These are phyloP conservation scores for Allium cepa DNA, from an alignment of 106 monocot species.

Conservation along the genomic window DNA sequence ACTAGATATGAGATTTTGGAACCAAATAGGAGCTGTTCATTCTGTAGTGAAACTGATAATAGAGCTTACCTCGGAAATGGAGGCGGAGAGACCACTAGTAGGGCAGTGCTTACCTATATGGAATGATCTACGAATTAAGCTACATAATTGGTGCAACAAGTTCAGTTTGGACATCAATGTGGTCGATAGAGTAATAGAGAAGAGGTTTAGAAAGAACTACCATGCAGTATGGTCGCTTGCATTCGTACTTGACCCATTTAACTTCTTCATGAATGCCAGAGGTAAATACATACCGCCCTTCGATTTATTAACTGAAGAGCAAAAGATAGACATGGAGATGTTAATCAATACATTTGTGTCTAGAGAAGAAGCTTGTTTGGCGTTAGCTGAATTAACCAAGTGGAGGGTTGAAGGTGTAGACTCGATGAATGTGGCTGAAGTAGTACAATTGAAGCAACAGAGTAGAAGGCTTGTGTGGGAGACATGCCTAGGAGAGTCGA, in stretches of 20 bases:
- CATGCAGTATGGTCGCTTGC: conserved; percentile 64
- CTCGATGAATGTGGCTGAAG: conserved; percentile 35
- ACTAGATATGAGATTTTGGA: conserved; percentile 37
- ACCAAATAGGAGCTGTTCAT: conserved; percentile 35
- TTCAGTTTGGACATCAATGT: conserved; percentile 17
- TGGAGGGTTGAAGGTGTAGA: conserved; percentile 58
- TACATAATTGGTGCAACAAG: conserved; percentile 38
- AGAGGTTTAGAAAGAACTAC: conserved; percentile 51
- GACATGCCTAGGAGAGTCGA: conserved; percentile 42
- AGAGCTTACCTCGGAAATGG: conserved; percentile 32
- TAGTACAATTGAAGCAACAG: conserved; percentile 52
- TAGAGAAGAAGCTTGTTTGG: conserved; percentile 33
- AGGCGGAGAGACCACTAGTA: conserved; percentile 44
- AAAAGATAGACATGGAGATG: conserved; percentile 48
- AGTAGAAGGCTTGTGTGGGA: conserved; percentile 55
- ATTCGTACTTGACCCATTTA: conserved; percentile 53
- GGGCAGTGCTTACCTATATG: conserved; percentile 63
- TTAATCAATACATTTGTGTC: conserved; percentile 26
- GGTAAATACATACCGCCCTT: conserved; percentile 66
- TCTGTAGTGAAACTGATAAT: conserved; percentile 31
- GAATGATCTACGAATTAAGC: conserved; percentile 38
- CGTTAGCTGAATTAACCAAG: conserved; percentile 47
- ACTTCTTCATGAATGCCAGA: conserved; percentile 32
- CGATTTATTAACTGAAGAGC: conserved; percentile 37
- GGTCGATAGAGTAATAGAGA: conserved; percentile 30